Conservation (phyloP, 2,329 filamentous ascomycete species). For the Aureobasidium melanogenum region DNA sequence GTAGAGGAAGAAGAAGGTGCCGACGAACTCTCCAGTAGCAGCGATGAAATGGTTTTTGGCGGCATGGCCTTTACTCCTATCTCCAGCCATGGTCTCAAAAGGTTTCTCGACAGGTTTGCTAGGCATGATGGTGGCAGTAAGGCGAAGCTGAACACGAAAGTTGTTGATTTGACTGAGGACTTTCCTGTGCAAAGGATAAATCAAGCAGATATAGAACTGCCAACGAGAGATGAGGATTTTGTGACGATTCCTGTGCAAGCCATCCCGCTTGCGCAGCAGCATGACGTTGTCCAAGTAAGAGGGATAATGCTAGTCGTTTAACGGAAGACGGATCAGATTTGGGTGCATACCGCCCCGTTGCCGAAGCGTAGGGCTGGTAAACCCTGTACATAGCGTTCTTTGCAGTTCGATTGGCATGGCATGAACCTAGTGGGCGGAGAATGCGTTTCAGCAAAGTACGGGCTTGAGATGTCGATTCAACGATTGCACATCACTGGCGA, state of each 20-base stretch:
- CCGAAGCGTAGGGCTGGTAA: not conserved
- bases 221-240: not conserved
- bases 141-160: not conserved
- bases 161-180: not conserved
- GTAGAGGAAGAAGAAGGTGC: conserved; percentile 28
- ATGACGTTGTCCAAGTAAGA: not conserved
- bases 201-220: not conserved
- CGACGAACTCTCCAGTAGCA: conserved; percentile 24
- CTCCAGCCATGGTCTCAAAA: conserved; percentile 2
- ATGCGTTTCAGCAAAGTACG: not conserved
- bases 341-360: not conserved
- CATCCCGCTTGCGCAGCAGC: not conserved
- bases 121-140: not conserved
- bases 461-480: not conserved
- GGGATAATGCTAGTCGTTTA: not conserved
- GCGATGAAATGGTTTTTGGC: conserved; percentile 14
- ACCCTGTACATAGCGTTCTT: not conserved
- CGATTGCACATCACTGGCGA: not conserved
- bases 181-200: not conserved
- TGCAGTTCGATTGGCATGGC: not conserved
- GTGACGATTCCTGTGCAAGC: not conserved
- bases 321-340: not conserved
- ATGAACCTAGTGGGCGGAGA: not conserved
- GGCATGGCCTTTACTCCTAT: not conserved
- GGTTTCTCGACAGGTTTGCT: not conserved